Conservation (phyloP, 1,284 basidiomycete genomes). For the Cystobasidium slooffiae region DNA sequence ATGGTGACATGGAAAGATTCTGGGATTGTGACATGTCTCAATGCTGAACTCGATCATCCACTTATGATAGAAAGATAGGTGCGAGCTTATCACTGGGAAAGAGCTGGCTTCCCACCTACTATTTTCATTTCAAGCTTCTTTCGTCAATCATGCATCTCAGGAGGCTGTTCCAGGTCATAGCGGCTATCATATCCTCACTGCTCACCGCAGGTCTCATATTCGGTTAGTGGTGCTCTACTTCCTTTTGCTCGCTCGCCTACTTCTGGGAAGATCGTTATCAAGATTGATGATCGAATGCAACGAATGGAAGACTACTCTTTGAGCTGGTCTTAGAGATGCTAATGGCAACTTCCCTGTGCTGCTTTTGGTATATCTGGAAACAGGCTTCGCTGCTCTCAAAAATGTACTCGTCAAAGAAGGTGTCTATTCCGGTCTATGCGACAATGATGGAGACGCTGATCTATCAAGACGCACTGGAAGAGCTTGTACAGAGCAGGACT, state of each 20-base stretch:
- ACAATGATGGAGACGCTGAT: constrained; percentile 11
- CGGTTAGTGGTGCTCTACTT: constrained; percentile 14
- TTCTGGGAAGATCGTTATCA: background rate
- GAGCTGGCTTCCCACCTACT: background rate
- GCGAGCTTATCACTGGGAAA: background rate
- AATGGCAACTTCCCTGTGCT: background rate
- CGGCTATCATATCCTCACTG: constrained; percentile 10
- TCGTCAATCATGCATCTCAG: background rate
- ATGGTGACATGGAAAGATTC: too few relatives aligned
- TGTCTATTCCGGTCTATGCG: constrained; percentile 19
- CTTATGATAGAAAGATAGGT: background rate
- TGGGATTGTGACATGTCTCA: too few relatives aligned
- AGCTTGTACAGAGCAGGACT: constrained; percentile 32
- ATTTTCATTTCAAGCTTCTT: too few relatives aligned
- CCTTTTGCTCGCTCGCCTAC: background rate
- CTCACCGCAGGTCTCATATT: constrained; percentile 41
- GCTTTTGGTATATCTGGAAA: background rate
- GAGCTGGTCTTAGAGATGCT: background rate
- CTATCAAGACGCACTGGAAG: constrained; percentile 33
- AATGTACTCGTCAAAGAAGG: constrained; percentile 51
- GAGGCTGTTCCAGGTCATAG: constrained; percentile 31
- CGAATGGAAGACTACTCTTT: background rate
- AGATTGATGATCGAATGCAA: constrained; percentile 17
- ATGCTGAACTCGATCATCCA: background rate
- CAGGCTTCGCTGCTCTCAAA: constrained; percentile 49